Evolutionary conservation across 768 basidiomycete genomes (phyloP).

Genomic region (Termitomyces sp.): DNA sequence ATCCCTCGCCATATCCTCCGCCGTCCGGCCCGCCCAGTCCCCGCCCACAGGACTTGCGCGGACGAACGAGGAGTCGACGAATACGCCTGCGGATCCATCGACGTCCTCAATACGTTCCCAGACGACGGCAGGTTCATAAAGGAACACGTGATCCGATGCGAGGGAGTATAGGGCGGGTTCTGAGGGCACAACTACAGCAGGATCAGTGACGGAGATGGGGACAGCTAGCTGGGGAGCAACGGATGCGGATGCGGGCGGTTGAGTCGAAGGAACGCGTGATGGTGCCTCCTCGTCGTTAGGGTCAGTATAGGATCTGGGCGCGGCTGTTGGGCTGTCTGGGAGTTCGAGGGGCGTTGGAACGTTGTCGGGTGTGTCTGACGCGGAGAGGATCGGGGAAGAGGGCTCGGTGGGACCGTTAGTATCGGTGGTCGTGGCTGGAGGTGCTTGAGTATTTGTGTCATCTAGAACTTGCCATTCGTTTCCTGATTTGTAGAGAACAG

Average conservation of each 20-base stretch:
- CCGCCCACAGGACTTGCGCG: slow-evolving; percentile 68
- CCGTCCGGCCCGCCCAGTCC: slow-evolving; percentile 74
- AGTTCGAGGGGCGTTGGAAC: slow-evolving; percentile 6
- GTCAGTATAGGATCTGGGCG: slow-evolving; percentile 12
- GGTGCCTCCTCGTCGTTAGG: neutral
- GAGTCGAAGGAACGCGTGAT: neutral
- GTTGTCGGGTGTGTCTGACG: slow-evolving; percentile 3
- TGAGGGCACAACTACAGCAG: neutral
- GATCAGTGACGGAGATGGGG: neutral
- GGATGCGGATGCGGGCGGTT: neutral
- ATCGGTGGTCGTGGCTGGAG: neutral
- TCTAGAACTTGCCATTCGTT: slow-evolving; percentile 10
- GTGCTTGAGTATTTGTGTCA: neutral
- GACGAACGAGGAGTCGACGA: slow-evolving; percentile 72
- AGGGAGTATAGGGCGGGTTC: slow-evolving; percentile 67
- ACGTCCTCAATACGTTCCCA: slow-evolving; percentile 93
- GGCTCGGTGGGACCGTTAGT: neutral
- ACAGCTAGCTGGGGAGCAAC: neutral
- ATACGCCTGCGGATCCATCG: slow-evolving; percentile 73
- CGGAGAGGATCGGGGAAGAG: slow-evolving; percentile 1
- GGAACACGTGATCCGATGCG: slow-evolving; percentile 82
- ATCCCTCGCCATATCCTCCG: slow-evolving; percentile 49
- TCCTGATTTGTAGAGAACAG: slow-evolving; percentile 70
- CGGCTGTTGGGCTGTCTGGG: neutral
- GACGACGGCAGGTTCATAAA: slow-evolving; percentile 72